Evolutionary conservation across 805 yeast species (phyloP), one percentile per base, ranked within the genome.

Genomic region (Saccharomycopsis babjevae): DNA sequence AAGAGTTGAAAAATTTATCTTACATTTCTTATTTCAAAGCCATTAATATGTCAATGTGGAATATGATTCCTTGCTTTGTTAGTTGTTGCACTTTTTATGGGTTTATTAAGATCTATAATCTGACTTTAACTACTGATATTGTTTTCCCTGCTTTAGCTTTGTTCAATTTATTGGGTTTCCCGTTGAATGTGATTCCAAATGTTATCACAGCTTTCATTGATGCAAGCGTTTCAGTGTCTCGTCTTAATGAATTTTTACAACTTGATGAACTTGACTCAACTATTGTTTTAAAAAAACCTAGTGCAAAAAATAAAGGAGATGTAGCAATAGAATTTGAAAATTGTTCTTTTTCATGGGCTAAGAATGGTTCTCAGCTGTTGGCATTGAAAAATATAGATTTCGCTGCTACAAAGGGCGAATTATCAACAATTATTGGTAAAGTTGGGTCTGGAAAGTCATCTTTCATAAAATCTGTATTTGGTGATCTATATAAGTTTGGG

Each of bases 381-480:
- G 90, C 92, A 8, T 74, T 87, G 65, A 76, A 81, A 1, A 78
- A 84, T 65, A 80, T 89, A 57, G 82, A 83, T 67, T 81, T 88
- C 62, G 71, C 68, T 25, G 86, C 91, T 11, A 79, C 77, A 58
- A 88, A 88, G 67, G 96, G 94, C 61, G 88, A 89, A 63, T 77
- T 92, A 65, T 82, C 84, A 63, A 92, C 97, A 74, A 80, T 92
- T 65, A 90, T 91, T 39, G 97, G 97, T 39, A 82, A 81, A 67
- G 97, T 93, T 58, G 98, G 97, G 39, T 77, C 88, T 20, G 98
- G 97, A 65, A 92, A 92, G 70, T 85, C 96, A 16, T 88, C 96
- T 0, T 76, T 92, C 39, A 77, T 90, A 61, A 90, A 88, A 72
- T 82, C 93, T 18, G 74, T 91, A 38, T 74, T 90, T 52, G 98